A percentile compares a stretch with the other conserved stretches of the same genome.
Evolutionary conservation across 495 filamentous ascomycete genomes (phyloP).

Genomic region (Astrothelium subdiscretum): DNA sequence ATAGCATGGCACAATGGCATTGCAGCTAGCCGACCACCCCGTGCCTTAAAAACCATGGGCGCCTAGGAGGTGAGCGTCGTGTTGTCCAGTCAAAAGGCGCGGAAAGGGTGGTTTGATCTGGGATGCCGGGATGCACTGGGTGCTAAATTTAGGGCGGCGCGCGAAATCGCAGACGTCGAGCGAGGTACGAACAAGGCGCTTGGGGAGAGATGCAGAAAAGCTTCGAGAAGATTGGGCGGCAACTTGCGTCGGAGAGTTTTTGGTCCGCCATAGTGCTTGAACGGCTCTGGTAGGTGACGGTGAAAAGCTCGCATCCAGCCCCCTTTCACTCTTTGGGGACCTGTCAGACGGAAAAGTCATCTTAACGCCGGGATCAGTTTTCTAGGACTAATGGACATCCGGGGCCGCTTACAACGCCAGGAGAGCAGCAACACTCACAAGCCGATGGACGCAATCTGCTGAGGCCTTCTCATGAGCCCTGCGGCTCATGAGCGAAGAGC

Average conservation of each 20-base stretch:
- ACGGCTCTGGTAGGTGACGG: neutral
- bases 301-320: neutral
- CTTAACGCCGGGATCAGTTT: neutral
- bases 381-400: neutral
- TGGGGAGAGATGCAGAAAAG: neutral
- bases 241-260: neutral
- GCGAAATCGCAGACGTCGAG: neutral
- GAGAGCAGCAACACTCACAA: too few species aligned
- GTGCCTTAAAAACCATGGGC: neutral
- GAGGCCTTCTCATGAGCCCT: neutral
- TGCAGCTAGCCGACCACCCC: neutral
- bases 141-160: neutral
- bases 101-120: neutral
- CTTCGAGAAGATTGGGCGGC: neutral
- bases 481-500: neutral
- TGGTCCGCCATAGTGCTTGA: neutral
- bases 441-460: neutral
- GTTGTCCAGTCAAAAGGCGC: neutral
- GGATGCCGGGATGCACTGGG: neutral
- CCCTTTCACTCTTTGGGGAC: neutral
- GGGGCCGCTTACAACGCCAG: too few species aligned
- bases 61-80: neutral
- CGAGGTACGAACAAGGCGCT: neutral
- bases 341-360: neutral
- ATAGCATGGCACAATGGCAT: neutral